Evolutionary conservation across 1,284 basidiomycete species (phyloP), one percentile per base, ranked within the genome.

Genomic region (Mycena sp.): DNA sequence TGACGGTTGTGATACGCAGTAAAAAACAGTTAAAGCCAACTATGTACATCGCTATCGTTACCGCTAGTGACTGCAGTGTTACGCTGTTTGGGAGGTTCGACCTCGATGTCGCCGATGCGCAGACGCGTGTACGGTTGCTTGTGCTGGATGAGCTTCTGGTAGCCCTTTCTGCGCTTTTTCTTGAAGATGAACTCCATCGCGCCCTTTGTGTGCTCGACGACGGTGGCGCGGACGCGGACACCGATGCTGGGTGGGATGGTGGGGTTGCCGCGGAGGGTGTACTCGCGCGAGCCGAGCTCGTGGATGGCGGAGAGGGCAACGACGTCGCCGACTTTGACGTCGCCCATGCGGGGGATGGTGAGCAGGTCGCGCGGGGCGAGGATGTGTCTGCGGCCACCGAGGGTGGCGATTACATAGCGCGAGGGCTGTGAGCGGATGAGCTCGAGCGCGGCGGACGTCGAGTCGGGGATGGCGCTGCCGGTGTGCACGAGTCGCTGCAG

Each of bases 101-200:
- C 76, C 52, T 82, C 78, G 55, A 85, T 83, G 35, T 85, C 80
- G 25, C 94, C 94, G 67, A 97, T 91, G 55, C 94, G 86, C 62
- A 97, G 84, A 73, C 95, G 87, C 25, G 96, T 99, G 82, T 94
- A 98, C 4, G 92, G 90, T 77, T 96, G 95, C 80, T 98, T 98
- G 78, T 96, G 92, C 74, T 88, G 85, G 70, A 84, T 84, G 9
- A 83, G 84, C 72, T 83, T 84, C 72, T 83, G 82, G 81, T 99
- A 99, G 16, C 96, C 96, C 83, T 99, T 99, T 88, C 97, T 90
- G 77, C 95, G 83, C 84, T 99, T 99, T 84, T 96, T 97, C 82
- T 98, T 98, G 77, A 96, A 87, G 57, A 95, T 93, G 69, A 85
- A 86, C 78, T 97, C 93, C 90, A 99, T 90, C 51, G 86, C 87